Base-by-base conservation (phyloP, 164 flowering plant genomes). In the Piper betle region DNA sequence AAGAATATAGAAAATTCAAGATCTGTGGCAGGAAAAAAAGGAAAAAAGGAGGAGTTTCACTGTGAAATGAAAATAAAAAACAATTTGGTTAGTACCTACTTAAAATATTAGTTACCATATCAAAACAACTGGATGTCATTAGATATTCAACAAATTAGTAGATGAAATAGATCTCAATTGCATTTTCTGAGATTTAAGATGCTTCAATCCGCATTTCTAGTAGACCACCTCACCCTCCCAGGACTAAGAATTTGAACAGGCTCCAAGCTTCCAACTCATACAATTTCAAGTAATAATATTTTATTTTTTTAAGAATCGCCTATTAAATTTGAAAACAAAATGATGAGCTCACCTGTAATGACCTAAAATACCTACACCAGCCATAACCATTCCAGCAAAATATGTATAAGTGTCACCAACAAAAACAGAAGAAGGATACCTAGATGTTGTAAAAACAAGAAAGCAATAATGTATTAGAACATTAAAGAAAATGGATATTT, bases 341-440 rank as follows among this genome's bases (percentile, higher is more conserved):
- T 6, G 57, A 61, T 18, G 56, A 39, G 46, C 69, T 55, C 41
- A 92, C 98, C 97, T 93, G 70, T 77, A 93, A 74, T 93, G 98
- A 57, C 94, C 98, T 53, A 90, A 77, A 73, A 93, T 90, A 63
- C 97, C 98, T 59, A 69, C 87, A 15, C 90, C 98, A 62, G 97
- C 98, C 94, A 93, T 76, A 10, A 97, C 81, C 98, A 93, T 93
- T 61, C 98, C 97, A 72, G 98, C 97, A 73, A 93, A 93, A 81
- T 84, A 86, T 52, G 98, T 93, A 71, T 79, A 93, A 16, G 98
- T 93, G 66, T 93, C 98, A 60, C 98, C 98, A 70, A 93, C 97
- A 80, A 93, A 93, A 69, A 90, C 97, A 38, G 98, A 86, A 63
- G 98, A 93, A 52, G 98, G 98, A 75, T 86, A 90, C 98, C 98